Evolutionary conservation across 176 grass and related monocot species (phyloP), one percentile per base, ranked within the genome.

Genomic region (Avena sativa): DNA sequence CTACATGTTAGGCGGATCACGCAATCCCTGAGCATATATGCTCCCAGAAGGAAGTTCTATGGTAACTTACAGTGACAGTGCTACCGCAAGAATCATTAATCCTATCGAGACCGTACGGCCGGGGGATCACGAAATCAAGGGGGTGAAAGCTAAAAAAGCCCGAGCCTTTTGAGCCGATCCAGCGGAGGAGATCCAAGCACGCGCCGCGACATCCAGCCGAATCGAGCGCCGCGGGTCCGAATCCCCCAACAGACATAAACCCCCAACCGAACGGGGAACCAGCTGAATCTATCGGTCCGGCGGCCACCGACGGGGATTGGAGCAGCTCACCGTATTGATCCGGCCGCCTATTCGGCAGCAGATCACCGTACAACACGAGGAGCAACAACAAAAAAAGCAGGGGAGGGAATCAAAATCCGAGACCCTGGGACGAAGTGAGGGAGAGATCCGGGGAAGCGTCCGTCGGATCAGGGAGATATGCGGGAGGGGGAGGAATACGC

Each of bases 51-150:
- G 58, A 21, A 44, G 32, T 55, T 86, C 48, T 56, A 86, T 74
- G 74, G 74, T 62, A 78, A 56, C 74, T 78, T 68, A 46, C 61
- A 43, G 74, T 20, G 74, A 78, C 5, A 86, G 74, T 86, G 48
- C 74, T 49, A 43, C 49, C 49, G n/a, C 9, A 56, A 69, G 58
- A 15, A 86, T 86, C 32, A 46, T 79, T 69, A 86, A 69, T 74
- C 62, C 62, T 86, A 86, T 50, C 72, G 14, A 30, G 30, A 79
- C 57, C 61, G 74, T 79, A 79, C 74, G 47, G 74, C 10, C 23
- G 20, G 32, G 15, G 62, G 83, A 68, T 79, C n/a, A 86, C 46
- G 58, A 63, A 66, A 85, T 85, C 61, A 67, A 51, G 25, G 17
- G 47, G 9, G 32, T 6, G 58, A 0, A n/a, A 78, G 60, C 84